A percentile compares a stretch with the other conserved stretches of the same genome.
phyloP scores from a whole-genome alignment of 495 filamentous ascomycete species.

The Penicillium robsamsonii region DNA sequence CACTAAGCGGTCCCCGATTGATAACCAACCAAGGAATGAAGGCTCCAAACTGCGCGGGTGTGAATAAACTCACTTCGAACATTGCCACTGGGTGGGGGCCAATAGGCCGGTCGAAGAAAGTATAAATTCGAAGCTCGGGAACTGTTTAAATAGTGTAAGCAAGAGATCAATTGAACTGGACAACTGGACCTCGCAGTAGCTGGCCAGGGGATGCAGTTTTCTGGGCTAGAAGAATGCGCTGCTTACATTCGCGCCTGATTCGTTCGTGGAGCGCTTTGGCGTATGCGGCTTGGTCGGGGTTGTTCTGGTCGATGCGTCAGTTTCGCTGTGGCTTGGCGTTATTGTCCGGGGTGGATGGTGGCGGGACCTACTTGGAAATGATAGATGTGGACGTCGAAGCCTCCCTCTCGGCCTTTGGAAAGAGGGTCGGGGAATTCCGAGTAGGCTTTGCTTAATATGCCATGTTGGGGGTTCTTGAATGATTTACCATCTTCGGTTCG shows the following conservation, averaged over 20 bases:
- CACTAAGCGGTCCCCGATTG: constrained; percentile 78
- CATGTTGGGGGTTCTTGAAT: constrained; percentile 56
- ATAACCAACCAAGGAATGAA: constrained; percentile 84
- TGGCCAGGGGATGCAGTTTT: not conserved
- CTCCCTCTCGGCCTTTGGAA: constrained; percentile 56
- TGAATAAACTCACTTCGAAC: constrained; percentile 89
- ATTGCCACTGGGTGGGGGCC: constrained; percentile 84
- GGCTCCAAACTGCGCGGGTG: constrained; percentile 82
- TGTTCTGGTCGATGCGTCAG: constrained; percentile 39
- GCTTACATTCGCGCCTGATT: constrained; percentile 74
- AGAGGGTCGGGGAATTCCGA: constrained; percentile 62
- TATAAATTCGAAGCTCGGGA: constrained; percentile 82
- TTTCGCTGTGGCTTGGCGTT: not conserved
- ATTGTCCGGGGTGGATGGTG: not conserved
- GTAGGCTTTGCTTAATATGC: constrained; percentile 60
- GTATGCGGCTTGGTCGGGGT: constrained; percentile 59
- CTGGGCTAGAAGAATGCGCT: not conserved
- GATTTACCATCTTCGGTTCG: constrained; percentile 64
- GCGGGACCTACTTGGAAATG: constrained; percentile 50
- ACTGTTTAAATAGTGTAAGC: constrained; percentile 44
- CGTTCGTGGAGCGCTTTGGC: constrained; percentile 73
- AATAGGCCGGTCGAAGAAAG: constrained; percentile 69
- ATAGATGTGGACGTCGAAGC: constrained; percentile 81
- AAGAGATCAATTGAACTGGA: not conserved
- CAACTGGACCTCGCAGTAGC: not conserved